Evolutionary conservation across 805 yeast genomes (phyloP).

Genomic region (Candida coquimbonensis): DNA sequence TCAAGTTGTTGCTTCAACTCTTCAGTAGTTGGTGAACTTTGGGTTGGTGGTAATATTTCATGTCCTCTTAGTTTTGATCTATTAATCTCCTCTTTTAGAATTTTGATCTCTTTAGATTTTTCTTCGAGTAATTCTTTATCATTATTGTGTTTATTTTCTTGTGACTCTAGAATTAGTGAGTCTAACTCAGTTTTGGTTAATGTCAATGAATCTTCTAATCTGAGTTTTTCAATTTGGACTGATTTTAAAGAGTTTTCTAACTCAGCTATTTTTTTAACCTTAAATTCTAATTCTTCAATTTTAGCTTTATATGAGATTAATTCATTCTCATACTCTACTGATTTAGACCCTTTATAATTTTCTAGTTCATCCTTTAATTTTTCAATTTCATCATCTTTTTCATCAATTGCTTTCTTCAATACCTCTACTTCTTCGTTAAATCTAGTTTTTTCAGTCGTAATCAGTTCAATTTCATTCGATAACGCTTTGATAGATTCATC

Average conservation of each 20-base stretch:
- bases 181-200: constrained; percentile 1
- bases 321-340: not conserved
- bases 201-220: constrained; percentile 1
- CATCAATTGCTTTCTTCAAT: not conserved
- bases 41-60: not conserved
- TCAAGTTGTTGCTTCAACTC: constrained; percentile 22
- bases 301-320: not conserved
- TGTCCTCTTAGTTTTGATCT: constrained; percentile 6
- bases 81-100: constrained; percentile 18
- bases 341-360: not conserved
- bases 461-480: not conserved
- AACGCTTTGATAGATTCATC: not conserved
- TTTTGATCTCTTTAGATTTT: constrained; percentile 18
- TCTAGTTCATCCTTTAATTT: not conserved
- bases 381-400: not conserved
- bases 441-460: not conserved
- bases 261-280: not conserved
- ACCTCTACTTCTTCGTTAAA: not conserved
- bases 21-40: constrained; percentile 12
- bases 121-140: constrained; percentile 13
- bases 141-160: not conserved
- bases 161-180: not conserved
- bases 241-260: not conserved
- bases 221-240: not conserved
- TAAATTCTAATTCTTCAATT: not conserved